Evolutionary conservation across 495 filamentous ascomycete genomes (phyloP), one percentile per base, ranked within the genome.

Genomic region (Neurospora sp.): DNA sequence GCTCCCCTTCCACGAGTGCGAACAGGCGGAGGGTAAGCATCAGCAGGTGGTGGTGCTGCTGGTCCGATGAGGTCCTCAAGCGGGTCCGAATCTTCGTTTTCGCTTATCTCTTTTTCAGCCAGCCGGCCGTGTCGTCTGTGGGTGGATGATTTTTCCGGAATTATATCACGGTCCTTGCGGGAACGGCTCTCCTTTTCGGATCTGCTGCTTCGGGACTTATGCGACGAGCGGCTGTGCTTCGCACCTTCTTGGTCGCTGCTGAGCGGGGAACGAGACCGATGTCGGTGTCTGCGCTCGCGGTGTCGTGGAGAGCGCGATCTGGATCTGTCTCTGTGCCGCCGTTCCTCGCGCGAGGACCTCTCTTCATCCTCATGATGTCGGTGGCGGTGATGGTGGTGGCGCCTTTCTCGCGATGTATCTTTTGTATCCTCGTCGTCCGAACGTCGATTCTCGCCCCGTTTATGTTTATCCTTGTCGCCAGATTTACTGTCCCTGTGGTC

Each of bases 51-150:
- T 5, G 90, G 86, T n/a, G 91, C 92, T 3, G 87, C 85, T 12
- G 95, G 95, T 3, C 96, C 96, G 62, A 98, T 89, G 38, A 97
- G 84, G 5, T 91, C 90, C 73, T 95, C 91, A 3, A 94, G 81
- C 3, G 93, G 91, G 78, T 97, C 93, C 0, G 93, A 94, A 39
- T 93, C 91, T 81, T 79, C 76, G 2, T 82, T 78, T 14, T 73
- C 70, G 9, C 35, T 69, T 8, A 18, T 69, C 23, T 72, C 72
- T 6, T 76, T 76, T 1, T 75, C 74, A 35, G 78, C 73, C 62
- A 77, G 44, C 23, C 78, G 73, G 1, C 75, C 75, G 49, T 77
- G 76, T 66, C 73, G 72, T 69, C 70, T 79, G 35, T 66, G 73
- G 71, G 72, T 72, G 20, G 72, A 71, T 12, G 75, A 44, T 23